phyloP scores from a whole-genome alignment of 306 rosid species.

The Fagus crenata region DNA sequence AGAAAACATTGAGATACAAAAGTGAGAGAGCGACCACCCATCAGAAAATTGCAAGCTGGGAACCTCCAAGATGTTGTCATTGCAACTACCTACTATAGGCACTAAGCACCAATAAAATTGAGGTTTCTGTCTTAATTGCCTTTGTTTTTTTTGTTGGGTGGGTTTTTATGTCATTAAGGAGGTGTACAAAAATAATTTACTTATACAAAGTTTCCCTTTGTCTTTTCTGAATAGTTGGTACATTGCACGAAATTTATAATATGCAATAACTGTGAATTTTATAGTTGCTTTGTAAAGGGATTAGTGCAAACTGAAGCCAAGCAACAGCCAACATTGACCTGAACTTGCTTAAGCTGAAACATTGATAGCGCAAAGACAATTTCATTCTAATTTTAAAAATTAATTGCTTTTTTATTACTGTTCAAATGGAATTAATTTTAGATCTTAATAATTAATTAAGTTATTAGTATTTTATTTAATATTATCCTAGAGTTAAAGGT shows the following conservation, averaged over 20 bases:
- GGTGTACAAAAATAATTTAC: neutral
- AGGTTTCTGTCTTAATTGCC: neutral
- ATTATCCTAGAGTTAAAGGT: too few species aligned
- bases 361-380: too few species aligned
- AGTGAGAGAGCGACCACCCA: neutral
- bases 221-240: neutral
- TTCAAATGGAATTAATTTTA: too few species aligned
- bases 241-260: neutral
- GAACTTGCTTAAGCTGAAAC: conserved; percentile 1
- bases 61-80: neutral
- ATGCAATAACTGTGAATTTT: neutral
- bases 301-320: neutral
- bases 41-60: neutral
- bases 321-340: neutral
- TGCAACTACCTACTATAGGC: neutral
- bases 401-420: too few species aligned
- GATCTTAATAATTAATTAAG: too few species aligned
- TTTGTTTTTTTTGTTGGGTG: neutral
- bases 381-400: too few species aligned
- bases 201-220: neutral
- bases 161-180: neutral
- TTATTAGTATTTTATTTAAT: too few species aligned
- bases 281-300: neutral
- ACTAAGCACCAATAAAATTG: neutral
- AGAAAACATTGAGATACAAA: neutral